Evolutionary conservation across 1,139 yeast genomes (phyloP), one percentile per base, ranked within the genome.

Genomic region (Hemisphaericaspora subhashii): DNA sequence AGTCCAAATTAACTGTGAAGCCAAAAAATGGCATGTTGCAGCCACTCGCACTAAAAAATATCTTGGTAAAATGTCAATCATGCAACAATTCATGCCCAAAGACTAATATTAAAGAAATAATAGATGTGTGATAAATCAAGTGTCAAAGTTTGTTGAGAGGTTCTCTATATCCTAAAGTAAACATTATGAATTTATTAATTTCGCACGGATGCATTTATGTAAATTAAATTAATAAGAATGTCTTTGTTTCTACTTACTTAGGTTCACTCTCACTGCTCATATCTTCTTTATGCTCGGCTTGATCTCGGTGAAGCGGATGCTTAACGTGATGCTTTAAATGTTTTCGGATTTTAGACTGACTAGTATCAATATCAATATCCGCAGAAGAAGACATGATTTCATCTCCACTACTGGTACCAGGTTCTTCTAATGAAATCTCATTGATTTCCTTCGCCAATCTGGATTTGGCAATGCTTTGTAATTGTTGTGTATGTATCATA

Each of bases 401-500:
- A 13, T 33, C 36, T 10, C 25, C 36, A n/a, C 11, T 22, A 8
- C 36, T 27, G 4, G 23, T 33, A 5, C 15, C 20, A n/a, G 5
- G 14, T n/a, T 27, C 14, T 15, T 33, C 36, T 11, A 33, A 12
- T 3, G 28, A 26, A 14, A 14, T 20, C 17, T 27, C 24, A 11
- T 27, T 26, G 6, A 26, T 25, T 15, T 28, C 37, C 5, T 35
- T 35, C 6, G 30, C 27, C 9, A 30, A 24, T 12, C 8, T 21
- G 4, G 21, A 14, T 9, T 17, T 26, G 3, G 28, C 25, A 25
- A 33, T 15, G 14, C 23, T 13, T 9, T 29, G 27, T 16, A 29
- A 13, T 15, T 35, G 55, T 30, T 58, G 64, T 22, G 44, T 53
- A 36, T 54, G 57, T 28, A 63, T 50, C 70, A 67, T 66, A 40